Evolutionary conservation across 1,139 yeast genomes (phyloP).

Genomic region (Casaregolazyma suthepensis): DNA sequence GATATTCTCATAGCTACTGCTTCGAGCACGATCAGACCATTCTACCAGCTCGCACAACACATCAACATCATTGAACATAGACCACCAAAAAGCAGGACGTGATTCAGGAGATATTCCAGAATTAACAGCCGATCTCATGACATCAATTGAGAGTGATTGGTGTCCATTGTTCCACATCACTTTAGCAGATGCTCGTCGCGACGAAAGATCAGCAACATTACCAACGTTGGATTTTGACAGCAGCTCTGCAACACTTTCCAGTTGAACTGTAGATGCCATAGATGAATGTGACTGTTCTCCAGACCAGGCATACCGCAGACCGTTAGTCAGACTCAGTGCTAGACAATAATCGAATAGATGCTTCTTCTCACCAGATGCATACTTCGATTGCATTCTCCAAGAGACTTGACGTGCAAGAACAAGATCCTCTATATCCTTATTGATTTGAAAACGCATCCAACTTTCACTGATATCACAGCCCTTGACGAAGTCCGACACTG

Average conservation of each 20-base stretch:
- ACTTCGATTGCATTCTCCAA: constrained; percentile 15
- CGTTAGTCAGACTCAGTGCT: constrained; percentile 5
- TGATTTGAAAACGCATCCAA: constrained; percentile 10
- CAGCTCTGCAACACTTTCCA: constrained; percentile 6
- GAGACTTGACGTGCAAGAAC: constrained; percentile 20
- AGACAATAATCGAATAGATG: constrained; percentile 3
- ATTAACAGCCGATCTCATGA: constrained; percentile 12
- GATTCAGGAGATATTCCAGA: constrained; percentile 2
- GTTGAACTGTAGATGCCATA: constrained; percentile 14
- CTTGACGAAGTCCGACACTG: neutral
- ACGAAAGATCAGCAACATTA: constrained; percentile 2
- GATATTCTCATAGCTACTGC: constrained; percentile 56
- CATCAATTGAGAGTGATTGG: constrained; percentile 19
- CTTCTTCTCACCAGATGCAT: neutral
- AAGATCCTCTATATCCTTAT: constrained; percentile 18
- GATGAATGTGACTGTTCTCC: constrained; percentile 14
- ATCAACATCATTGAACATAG: constrained; percentile 14
- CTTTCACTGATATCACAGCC: neutral
- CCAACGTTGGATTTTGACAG: neutral
- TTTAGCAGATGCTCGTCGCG: constrained; percentile 15
- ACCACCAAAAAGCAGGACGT: neutral
- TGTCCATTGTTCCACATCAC: constrained; percentile 23
- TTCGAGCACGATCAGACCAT: constrained; percentile 69
- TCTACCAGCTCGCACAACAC: constrained; percentile 42
- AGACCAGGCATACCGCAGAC: constrained; percentile 9